Conservation (phyloP, 768 basidiomycete genomes). For the Boletus coccyginus region DNA sequence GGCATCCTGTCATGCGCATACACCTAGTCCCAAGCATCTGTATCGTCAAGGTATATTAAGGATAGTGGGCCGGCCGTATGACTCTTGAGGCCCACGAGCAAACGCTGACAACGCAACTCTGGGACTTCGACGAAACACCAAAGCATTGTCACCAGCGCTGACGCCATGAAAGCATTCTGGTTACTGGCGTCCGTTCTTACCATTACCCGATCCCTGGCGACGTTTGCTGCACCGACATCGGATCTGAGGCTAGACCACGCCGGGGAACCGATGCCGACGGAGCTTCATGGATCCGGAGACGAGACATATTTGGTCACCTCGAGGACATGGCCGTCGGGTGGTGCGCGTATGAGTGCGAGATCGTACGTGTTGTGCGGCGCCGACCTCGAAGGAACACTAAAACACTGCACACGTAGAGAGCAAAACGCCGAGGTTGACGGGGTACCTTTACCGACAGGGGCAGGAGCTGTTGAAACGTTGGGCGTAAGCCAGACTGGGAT, state of each 20-base stretch:
- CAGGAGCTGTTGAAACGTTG: neutral
- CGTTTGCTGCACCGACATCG: constrained; percentile 12
- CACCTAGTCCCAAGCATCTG: constrained; percentile 12
- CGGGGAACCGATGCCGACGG: constrained; percentile 14
- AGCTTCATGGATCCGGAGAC: constrained; percentile 7
- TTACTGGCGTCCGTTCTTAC: constrained; percentile 1
- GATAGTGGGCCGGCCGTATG: neutral
- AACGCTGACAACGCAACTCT: neutral
- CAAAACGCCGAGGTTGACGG: constrained; percentile 4
- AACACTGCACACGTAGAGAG: constrained; percentile 1
- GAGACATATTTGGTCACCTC: constrained; percentile 4
- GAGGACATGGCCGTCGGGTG: constrained; percentile 1
- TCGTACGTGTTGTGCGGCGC: constrained; percentile 10
- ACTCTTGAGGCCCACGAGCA: neutral
- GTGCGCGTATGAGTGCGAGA: neutral
- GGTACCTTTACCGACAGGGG: neutral
- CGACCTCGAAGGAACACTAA: constrained; percentile 1
- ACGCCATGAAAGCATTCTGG: constrained; percentile 2
- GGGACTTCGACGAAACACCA: neutral
- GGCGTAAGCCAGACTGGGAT: neutral
- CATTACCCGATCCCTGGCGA: constrained; percentile 1
- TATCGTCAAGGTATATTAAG: constrained; percentile 8
- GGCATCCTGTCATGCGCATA: constrained; percentile 5
- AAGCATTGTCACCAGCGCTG: neutral
- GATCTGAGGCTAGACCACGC: neutral